Evolutionary conservation across 2,329 filamentous ascomycete species (phyloP).

Genomic region (Phialemonium atrogriseum): DNA sequence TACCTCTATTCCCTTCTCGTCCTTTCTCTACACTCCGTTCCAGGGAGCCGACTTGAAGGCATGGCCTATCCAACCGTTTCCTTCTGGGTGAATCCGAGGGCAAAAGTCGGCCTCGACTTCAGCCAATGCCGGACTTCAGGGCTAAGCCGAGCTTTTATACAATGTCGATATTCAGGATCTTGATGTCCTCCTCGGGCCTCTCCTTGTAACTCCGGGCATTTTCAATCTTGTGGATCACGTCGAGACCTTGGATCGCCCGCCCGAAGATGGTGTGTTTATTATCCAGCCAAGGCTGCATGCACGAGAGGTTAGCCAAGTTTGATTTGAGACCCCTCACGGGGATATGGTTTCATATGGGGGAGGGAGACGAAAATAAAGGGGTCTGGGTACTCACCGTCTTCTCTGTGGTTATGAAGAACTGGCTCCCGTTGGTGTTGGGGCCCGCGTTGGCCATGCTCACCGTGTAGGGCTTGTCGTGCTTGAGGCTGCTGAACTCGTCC

Average conservation of each 20-base stretch:
- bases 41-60: too few species aligned
- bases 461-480: slow-evolving; percentile 94
- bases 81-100: too few species aligned
- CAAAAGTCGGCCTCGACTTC: too few species aligned
- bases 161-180: slow-evolving; percentile 81
- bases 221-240: slow-evolving; percentile 94
- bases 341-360: slow-evolving; percentile 5
- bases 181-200: slow-evolving; percentile 94
- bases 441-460: slow-evolving; percentile 97
- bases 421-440: slow-evolving; percentile 87
- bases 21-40: too few species aligned
- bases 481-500: slow-evolving; percentile 85
- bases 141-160: too few species aligned
- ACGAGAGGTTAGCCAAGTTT: slow-evolving; percentile 17
- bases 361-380: slow-evolving; percentile 1
- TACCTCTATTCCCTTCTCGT: too few species aligned
- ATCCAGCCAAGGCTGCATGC: slow-evolving; percentile 74
- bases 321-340: not conserved
- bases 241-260: slow-evolving; percentile 77
- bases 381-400: slow-evolving; percentile 61
- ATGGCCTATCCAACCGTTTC: too few species aligned
- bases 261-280: slow-evolving; percentile 96
- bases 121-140: too few species aligned
- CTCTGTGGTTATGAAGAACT: slow-evolving; percentile 98
- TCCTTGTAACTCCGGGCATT: slow-evolving; percentile 80